Evolutionary conservation across 768 basidiomycete species (phyloP).

Genomic region (Tephrocybe sp.): DNA sequence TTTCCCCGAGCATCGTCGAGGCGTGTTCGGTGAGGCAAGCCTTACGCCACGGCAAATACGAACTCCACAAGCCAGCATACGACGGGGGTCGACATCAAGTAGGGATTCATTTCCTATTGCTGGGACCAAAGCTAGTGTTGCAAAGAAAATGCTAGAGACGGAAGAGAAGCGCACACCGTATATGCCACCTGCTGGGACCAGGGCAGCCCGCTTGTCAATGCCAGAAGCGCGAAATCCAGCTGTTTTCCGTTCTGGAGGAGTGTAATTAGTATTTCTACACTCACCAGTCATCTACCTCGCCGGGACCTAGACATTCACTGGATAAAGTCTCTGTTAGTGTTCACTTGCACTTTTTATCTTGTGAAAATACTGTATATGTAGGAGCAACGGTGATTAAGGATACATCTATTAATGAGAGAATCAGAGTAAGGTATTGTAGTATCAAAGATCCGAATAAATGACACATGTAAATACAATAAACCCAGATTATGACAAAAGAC

Average conservation of each 20-base stretch:
- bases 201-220: conserved; percentile 7
- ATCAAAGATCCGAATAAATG: conserved; percentile 10
- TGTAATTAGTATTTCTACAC: no score
- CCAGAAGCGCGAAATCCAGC: no score
- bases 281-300: no score
- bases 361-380: not conserved
- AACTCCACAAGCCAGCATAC: conserved; percentile 4
- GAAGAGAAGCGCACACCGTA: conserved; percentile 35
- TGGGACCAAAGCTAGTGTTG: conserved; percentile 38
- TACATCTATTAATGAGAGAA: not conserved
- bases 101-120: conserved; percentile 31
- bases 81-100: conserved; percentile 20
- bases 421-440: conserved; percentile 6
- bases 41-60: conserved; percentile 2
- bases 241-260: no score
- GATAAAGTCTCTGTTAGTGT: no score
- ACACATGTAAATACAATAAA: not conserved
- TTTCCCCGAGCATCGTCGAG: conserved; percentile 3
- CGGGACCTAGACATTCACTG: no score
- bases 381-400: not conserved
- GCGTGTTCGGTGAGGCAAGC: not conserved
- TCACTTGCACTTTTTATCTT: no score
- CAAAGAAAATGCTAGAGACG: conserved; percentile 30
- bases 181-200: conserved; percentile 32
- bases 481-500: conserved; percentile 36